Evolutionary conservation across 768 basidiomycete genomes (phyloP), one percentile per base, ranked within the genome.

Genomic region (Mycena maculata): DNA sequence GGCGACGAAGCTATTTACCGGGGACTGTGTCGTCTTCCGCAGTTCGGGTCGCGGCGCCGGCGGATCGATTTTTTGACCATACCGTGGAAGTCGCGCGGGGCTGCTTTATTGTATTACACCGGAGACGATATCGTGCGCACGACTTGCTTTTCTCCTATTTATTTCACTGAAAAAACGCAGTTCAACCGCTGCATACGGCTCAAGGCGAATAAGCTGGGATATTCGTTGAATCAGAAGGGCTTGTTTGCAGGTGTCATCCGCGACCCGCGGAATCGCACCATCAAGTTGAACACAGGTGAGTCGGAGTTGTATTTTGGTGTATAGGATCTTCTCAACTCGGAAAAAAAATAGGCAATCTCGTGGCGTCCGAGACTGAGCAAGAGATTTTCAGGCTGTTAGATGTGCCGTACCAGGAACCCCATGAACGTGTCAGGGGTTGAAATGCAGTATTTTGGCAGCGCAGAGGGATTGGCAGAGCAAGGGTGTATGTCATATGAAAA

Each of bases 31-130:
- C 83, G 80, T 39, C 72, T 90, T 4, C 87, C 88, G 18, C 76
- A 71, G 39, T 75, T 78, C 44, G 77, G 80, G 10, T 77, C 81
- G 5, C 82, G 81, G 33, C 86, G 85, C n/a, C 84, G 96, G 30
- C 81, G 96, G 45, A 94, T 98, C 42, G 95, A 97, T 74, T 90
- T 96, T 67, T 80, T 98, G 31, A 89, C 89, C 20, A 87, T 96
- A 1, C 94, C 96, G 1, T 96, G 90, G 86, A 78, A 80, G 56
- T 87, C 84, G 28, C 86, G 90, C 72, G 96, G 96, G 0, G 95
- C 92, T 2, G 95, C 95, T 0, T 77, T 96, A 56, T 79, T 98
- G n/a, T 98, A 98, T 77, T 98, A 95, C 75, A 97, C 96, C 1
- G 95, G 95, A 3, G 95, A 97, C 73, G 94, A 96, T 73, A 93